These are phyloP conservation scores for Ogataea methanolica DNA, from an alignment of 805 yeast genomes.

Conservation along the genomic window DNA sequence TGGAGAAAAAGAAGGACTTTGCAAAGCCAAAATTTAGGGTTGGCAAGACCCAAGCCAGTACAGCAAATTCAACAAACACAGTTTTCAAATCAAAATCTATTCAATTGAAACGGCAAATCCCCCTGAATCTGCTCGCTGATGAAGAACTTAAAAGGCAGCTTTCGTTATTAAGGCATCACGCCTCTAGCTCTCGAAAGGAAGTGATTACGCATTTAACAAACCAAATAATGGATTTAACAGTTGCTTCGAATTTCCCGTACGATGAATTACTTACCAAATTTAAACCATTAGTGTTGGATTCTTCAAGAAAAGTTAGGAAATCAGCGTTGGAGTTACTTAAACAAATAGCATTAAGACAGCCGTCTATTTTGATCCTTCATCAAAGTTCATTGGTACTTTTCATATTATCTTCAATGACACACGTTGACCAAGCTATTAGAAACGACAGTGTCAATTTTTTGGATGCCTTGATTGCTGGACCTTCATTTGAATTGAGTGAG, in stretches of 20 bases:
- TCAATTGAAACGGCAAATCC: slow-evolving; percentile 35
- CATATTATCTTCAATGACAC: slow-evolving; percentile 90
- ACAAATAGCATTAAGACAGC: slow-evolving; percentile 44
- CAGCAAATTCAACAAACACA: slow-evolving; percentile 78
- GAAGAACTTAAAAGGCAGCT: slow-evolving; percentile 55
- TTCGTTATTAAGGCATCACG: slow-evolving; percentile 71
- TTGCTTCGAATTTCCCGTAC: slow-evolving; percentile 34
- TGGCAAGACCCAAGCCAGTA: slow-evolving; percentile 72
- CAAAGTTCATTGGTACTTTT: slow-evolving; percentile 61
- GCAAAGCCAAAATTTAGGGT: slow-evolving; percentile 77
- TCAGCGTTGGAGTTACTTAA: slow-evolving; percentile 45
- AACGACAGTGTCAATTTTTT: slow-evolving; percentile 70
- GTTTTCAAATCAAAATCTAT: slow-evolving; percentile 70
- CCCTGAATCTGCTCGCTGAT: slow-evolving; percentile 25
- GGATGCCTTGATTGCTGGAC: slow-evolving; percentile 49
- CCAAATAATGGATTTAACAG: slow-evolving; percentile 9
- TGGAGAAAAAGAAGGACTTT: slow-evolving; percentile 70
- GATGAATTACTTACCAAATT: slow-evolving; percentile 54
- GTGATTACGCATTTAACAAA: slow-evolving; percentile 45
- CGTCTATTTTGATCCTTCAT: slow-evolving; percentile 57
- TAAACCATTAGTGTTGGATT: slow-evolving; percentile 64
- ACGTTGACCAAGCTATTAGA: slow-evolving; percentile 71
- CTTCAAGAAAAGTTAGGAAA: slow-evolving; percentile 58
- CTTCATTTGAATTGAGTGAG: slow-evolving; percentile 34
- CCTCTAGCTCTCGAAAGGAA: slow-evolving; percentile 65